Conservation (phyloP, 495 filamentous ascomycete genomes). For the Patellaria atrata region DNA sequence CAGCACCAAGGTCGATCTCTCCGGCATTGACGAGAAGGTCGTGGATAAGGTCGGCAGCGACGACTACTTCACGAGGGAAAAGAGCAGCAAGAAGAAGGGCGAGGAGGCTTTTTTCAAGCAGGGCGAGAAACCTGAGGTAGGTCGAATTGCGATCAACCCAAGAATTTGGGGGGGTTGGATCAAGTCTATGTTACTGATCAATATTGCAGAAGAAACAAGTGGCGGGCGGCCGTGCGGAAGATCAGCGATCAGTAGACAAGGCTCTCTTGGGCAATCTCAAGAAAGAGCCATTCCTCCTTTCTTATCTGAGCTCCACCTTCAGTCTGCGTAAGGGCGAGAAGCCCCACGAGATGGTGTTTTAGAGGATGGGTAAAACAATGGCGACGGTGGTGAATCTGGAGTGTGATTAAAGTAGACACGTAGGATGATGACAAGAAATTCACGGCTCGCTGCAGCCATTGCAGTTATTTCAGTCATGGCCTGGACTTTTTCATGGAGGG, state of each 20-base stretch:
- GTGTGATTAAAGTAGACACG: constrained; percentile 19
- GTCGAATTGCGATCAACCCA: constrained; percentile 21
- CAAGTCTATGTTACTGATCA: constrained; percentile 1
- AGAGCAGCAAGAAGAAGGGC: constrained; percentile 75
- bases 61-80: constrained; percentile 93
- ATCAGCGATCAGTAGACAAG: constrained; percentile 98
- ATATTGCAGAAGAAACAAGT: constrained; percentile 82
- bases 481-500: constrained; percentile 15
- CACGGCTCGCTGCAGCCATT: constrained; percentile 20
- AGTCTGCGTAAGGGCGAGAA: constrained; percentile 95
- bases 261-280: constrained; percentile 80
- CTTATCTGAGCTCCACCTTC: constrained; percentile 85
- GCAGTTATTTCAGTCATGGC: constrained; percentile 12
- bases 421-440: too few species aligned
- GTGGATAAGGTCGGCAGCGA: constrained; percentile 69
- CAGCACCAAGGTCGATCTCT: constrained; percentile 72
- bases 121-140: constrained; percentile 90
- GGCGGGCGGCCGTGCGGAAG: constrained; percentile 71
- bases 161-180: background rate
- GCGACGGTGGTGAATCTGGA: constrained; percentile 13
- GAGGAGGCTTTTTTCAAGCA: constrained; percentile 97
- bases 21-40: constrained; percentile 65
- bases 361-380: constrained; percentile 12
- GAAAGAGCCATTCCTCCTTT: constrained; percentile 78
- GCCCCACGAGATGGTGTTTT: constrained; percentile 75